These are phyloP conservation scores for Tuber indicum DNA, from an alignment of 495 filamentous ascomycete genomes.

Conservation along the genomic window DNA sequence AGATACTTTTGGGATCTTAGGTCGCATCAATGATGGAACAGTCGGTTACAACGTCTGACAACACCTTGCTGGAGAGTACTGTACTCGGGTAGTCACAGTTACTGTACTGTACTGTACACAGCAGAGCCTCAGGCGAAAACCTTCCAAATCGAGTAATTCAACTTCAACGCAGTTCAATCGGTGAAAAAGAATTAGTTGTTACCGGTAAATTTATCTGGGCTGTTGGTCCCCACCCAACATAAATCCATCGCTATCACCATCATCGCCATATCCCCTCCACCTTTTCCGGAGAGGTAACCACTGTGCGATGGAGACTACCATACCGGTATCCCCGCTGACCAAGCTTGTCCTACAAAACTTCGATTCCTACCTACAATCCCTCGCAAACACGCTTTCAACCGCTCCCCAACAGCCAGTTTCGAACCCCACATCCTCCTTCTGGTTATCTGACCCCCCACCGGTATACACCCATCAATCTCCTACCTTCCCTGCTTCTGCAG, in stretches of 20 bases:
- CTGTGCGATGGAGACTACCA: not conserved
- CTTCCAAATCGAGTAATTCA: not conserved
- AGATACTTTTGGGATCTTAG: not conserved
- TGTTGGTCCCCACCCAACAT: not conserved
- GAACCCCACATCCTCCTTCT: conserved; percentile 55
- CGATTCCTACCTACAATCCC: not conserved
- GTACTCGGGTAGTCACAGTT: not conserved
- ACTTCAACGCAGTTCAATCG: not conserved
- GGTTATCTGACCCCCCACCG: conserved; percentile 51
- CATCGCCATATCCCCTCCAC: not conserved
- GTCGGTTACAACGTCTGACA: not conserved
- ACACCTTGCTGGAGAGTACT: not conserved
- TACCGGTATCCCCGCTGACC: not conserved
- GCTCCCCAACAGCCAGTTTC: conserved; percentile 44
- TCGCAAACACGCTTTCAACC: not conserved
- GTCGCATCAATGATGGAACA: not conserved
- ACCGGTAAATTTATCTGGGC: not conserved
- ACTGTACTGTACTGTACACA: no score
- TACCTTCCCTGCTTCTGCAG: conserved; percentile 45
- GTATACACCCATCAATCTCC: conserved; percentile 49
- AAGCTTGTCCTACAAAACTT: not conserved
- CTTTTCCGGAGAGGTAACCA: not conserved
- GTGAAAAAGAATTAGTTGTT: not conserved
- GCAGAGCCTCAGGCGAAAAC: not conserved
- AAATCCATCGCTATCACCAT: not conserved